A percentile compares a stretch with the other conserved stretches of the same genome.
These are phyloP conservation scores for Kwoniella mangroviensis DNA, from an alignment of 768 basidiomycete species.

Conservation along the genomic window DNA sequence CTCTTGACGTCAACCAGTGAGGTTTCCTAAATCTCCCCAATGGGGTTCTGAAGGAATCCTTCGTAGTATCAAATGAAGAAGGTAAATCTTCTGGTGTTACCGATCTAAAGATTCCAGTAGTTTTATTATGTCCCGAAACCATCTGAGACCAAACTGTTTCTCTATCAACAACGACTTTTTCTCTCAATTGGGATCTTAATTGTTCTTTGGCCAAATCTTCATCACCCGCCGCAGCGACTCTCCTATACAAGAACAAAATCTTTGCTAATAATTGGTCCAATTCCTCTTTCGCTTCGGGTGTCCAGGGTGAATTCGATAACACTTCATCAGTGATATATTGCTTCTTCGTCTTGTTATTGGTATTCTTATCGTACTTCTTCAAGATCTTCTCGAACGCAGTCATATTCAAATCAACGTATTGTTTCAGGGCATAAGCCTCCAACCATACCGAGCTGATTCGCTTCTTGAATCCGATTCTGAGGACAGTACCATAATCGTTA, in stretches of 20 bases:
- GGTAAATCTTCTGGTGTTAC: slow-evolving; percentile 59
- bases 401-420: slow-evolving; percentile 89
- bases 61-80: slow-evolving; percentile 62
- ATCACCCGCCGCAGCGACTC: slow-evolving; percentile 81
- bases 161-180: slow-evolving; percentile 89
- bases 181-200: slow-evolving; percentile 81
- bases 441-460: slow-evolving; percentile 82
- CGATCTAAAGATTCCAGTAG: slow-evolving; percentile 49
- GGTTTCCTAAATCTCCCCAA: slow-evolving; percentile 66
- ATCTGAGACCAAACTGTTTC: slow-evolving; percentile 85
- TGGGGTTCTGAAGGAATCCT: slow-evolving; percentile 65
- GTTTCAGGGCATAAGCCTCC: slow-evolving; percentile 72
- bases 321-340: slow-evolving; percentile 74
- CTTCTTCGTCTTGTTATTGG: slow-evolving; percentile 69
- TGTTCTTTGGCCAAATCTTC: slow-evolving; percentile 72
- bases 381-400: slow-evolving; percentile 93
- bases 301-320: slow-evolving; percentile 72
- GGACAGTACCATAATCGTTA: slow-evolving; percentile 80
- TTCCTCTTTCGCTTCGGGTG: slow-evolving; percentile 66
- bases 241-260: slow-evolving; percentile 76
- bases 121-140: slow-evolving; percentile 72
- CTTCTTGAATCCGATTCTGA: slow-evolving; percentile 84
- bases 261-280: slow-evolving; percentile 66
- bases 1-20: slow-evolving; percentile 66
- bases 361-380: slow-evolving; percentile 98